Evolutionary conservation across 2,329 filamentous ascomycete genomes (phyloP), one percentile per base, ranked within the genome.

Genomic region (Tolypocladium ovalisporum): DNA sequence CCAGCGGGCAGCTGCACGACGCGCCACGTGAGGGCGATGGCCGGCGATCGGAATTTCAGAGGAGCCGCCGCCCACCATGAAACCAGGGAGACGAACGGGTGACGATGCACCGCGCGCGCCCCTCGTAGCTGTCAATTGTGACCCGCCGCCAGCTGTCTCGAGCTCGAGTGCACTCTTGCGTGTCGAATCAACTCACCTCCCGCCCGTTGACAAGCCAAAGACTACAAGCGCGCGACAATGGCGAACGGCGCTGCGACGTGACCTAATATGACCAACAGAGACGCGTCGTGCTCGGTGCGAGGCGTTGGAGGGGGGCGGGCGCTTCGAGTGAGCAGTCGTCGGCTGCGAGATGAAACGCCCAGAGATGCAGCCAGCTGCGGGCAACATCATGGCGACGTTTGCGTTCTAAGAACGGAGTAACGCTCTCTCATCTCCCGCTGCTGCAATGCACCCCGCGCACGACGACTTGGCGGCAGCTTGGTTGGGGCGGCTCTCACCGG

Each of bases 41-140:
- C n/a, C 47, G 64, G n/a, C n/a, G 62, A 63, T 61, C 66, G 67
- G 67, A 69, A 66, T 68, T 67, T 67, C 61, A 67, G 57, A 67
- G 62, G 59, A 57, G 64, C 67, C 66, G 66, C 39, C 34, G 27
- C 17, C 24, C 12, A 24, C 6, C 44, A 29, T 10, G 47, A 51
- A n/a, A 51, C 13, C 47, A 51, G 29, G 47, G 47, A 51, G 47
- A n/a, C 10, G 19, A 22, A n/a, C n/a, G n/a, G n/a, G n/a, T n/a
- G n/a, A n/a, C n/a, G n/a, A n/a, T n/a, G n/a, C n/a, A n/a, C n/a
- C n/a, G n/a, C n/a, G n/a, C n/a, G n/a, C n/a, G n/a, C n/a, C n/a
- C n/a, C n/a, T n/a, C n/a, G n/a, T n/a, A n/a, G n/a, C n/a, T n/a
- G n/a, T n/a, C n/a, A n/a, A n/a, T n/a, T n/a, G n/a, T n/a, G n/a